Evolutionary conservation across 805 yeast species (phyloP), one percentile per base, ranked within the genome.

Genomic region (Candida sithepensis): DNA sequence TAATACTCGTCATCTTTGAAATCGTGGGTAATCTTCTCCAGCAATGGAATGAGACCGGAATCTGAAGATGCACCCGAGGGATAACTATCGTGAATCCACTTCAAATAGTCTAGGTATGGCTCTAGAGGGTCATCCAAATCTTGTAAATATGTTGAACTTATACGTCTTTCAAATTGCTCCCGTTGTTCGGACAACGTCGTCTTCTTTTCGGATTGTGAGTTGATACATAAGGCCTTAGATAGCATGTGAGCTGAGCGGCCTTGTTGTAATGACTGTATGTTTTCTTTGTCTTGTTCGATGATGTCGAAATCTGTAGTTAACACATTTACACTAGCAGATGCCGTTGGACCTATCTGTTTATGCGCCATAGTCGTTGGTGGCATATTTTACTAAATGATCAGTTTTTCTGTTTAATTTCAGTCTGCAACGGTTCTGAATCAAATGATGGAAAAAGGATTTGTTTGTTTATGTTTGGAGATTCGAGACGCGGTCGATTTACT

Each of bases 81-180:
- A 57, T 66, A 82, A 52, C 69, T 76, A 30, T 74, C 73, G 49
- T 76, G 80, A 10, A 80, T 76, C 96, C 96, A 89, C n/a, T 72
- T 61, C 12, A 90, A 71, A 57, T 88, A 90, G 18, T 83, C 84
- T n/a, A 88, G 52, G 63, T 76, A 89, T 1, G 82, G 78, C 51
- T 86, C 88, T 20, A 90, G 62, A 0, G 97, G 97, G 63, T 91
- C 97, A 66, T 90, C 96, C 38, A 81, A 63, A 14, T 82, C 88
- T 4, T 80, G 84, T 7, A 80, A 52, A 1, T 70, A 16, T 3
- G 50, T 48, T 0, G 61, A 70, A 9, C 61, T 60, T 13, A 90
- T 59, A n/a, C 63, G 66, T 2, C 58, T 56, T 58, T 87, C 95
- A 52, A 77, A 75, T 34, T 61, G 59, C 10, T 67, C 62, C 41